Evolutionary conservation across 495 filamentous ascomycete genomes (phyloP).

Genomic region (Daldinia caldariorum): DNA sequence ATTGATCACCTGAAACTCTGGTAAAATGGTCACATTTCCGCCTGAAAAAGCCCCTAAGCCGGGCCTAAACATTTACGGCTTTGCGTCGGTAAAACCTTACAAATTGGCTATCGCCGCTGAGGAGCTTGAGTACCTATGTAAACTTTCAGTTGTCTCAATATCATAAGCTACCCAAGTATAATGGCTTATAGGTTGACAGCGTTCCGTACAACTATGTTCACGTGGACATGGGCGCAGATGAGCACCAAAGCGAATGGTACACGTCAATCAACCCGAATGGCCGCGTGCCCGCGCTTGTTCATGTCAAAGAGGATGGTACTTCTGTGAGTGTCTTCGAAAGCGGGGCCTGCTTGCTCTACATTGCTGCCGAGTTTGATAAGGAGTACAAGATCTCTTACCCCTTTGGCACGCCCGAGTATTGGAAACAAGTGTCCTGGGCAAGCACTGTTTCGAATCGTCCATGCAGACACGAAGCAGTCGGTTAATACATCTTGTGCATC

Average conservation of each 20-base stretch:
- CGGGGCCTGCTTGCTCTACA: conserved; percentile 78
- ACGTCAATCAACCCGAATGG: background rate
- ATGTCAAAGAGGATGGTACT: conserved; percentile 51
- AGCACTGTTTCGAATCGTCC: background rate
- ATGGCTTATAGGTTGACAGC: background rate
- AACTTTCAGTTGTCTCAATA: background rate
- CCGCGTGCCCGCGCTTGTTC: background rate
- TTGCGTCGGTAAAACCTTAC: background rate
- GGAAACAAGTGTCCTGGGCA: background rate
- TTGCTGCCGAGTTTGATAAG: conserved; percentile 75
- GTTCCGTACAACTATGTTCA: background rate
- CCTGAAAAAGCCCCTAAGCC: background rate
- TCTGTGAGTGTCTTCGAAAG: conserved; percentile 77
- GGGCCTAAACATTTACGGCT: background rate
- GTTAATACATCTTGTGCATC: background rate
- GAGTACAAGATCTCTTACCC: conserved; percentile 79
- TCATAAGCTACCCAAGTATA: background rate
- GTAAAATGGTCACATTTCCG: background rate
- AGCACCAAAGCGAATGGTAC: background rate
- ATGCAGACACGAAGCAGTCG: background rate
- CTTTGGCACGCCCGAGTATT: conserved; percentile 49
- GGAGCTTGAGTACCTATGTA: conserved; percentile 1
- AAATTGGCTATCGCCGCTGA: background rate
- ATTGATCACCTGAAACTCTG: background rate
- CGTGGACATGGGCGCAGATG: background rate